phyloP scores from a whole-genome alignment of 345 rosid genomes.

The Geranium rotundifolium region DNA sequence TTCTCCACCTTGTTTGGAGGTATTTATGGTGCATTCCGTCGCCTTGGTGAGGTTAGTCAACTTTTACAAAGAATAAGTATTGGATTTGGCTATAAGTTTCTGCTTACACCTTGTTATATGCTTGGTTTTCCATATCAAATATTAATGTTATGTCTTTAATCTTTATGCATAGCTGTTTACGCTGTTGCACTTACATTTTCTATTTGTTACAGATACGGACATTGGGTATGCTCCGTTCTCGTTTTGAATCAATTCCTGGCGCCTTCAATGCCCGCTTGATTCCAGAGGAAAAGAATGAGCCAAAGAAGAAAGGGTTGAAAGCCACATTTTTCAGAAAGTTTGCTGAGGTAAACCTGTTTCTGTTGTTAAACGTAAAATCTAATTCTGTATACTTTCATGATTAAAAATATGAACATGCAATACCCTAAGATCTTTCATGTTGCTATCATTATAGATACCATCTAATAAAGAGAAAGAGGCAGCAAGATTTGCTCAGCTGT shows the following conservation, averaged over 20 bases:
- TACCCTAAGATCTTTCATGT: neutral
- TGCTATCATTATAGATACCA: conserved; percentile 30
- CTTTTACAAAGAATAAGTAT: neutral
- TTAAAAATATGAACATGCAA: too few relatives aligned
- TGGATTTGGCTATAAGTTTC: neutral
- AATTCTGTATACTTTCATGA: neutral
- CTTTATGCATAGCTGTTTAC: neutral
- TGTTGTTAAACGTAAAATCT: neutral
- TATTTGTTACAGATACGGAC: conserved; percentile 64
- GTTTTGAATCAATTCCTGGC: conserved; percentile 77
- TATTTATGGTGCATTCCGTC: conserved; percentile 95
- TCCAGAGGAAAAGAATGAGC: conserved; percentile 53
- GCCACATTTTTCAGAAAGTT: conserved; percentile 54
- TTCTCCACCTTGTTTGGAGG: conserved; percentile 96
- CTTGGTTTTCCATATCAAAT: neutral
- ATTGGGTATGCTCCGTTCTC: conserved; percentile 95
- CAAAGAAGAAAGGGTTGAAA: conserved; percentile 61
- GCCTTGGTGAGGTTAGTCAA: conserved; percentile 86
- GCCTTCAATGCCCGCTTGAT: conserved; percentile 80
- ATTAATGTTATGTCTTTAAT: neutral
- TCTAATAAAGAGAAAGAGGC: conserved; percentile 66
- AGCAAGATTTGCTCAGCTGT: conserved; percentile 93
- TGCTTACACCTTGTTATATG: too few relatives aligned
- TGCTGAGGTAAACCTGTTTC: conserved; percentile 26
- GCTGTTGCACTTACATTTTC: neutral